Base-by-base conservation (phyloP, 2,329 filamentous ascomycete genomes). In the Annulohypoxylon truncatum region DNA sequence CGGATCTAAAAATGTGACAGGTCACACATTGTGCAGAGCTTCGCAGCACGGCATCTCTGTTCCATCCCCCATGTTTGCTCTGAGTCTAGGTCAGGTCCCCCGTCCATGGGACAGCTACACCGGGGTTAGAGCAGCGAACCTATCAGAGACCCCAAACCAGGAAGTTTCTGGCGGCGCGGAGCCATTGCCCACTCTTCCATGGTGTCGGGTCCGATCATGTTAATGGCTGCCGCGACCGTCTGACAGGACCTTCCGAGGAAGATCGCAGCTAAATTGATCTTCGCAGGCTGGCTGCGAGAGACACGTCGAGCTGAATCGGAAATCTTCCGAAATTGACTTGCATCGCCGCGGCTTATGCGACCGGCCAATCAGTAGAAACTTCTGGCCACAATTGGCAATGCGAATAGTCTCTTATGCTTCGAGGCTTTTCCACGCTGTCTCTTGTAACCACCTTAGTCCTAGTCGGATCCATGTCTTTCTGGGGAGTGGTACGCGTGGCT, bases 361-460 rank as follows among this genome's bases (percentile, higher is more conserved):
- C 67, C 12, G 65, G 69, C 74, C 73, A 76, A 76, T 75, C 74
- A 74, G 60, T 73, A 54, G 52, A 28, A 33, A 52, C 64, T 55
- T 55, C 26, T 64, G 64, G 56, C 73, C 69, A 63, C 66, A 75
- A 74, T 70, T 71, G 72, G 73, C 26, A 75, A 74, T 71, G 64
- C 47, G 50, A 60, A 10, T 33, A 26, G 29, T 18, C 15, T 51
- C 31, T 46, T 46, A 33, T 40, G 28, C 46, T 20, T 47, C 40
- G 29, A 47, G 33, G 56, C 47, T 53, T 48, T 47, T 35, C 33
- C 26, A 29, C 44, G 33, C 50, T 53, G 42, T 48, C 38, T 53
- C 51, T 57, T 61, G 8, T 51, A 52, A 12, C 18, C 22, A 35
- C 31, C 18, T 58, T 56, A 6, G 50, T 54, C 46, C 31, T 60